These are phyloP conservation scores for Candida nonsorbophila DNA, from an alignment of 805 yeast species.

Conservation along the genomic window DNA sequence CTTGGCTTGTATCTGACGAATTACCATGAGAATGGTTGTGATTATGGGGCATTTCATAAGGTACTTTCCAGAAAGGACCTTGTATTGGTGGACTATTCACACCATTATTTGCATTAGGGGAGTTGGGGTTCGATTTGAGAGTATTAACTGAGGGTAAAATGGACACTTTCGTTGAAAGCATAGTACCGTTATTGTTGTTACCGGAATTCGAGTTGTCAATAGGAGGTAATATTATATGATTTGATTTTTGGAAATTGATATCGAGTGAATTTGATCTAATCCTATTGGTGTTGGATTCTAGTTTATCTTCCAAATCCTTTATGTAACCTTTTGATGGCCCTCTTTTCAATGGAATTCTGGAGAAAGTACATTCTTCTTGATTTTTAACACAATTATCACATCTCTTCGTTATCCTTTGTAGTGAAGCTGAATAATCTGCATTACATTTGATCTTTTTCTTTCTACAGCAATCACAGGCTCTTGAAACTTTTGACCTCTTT, in stretches of 20 bases:
- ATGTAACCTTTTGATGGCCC: slow-evolving; percentile 76
- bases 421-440: slow-evolving; percentile 44
- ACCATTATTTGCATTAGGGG: slow-evolving; percentile 3
- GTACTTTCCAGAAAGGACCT: slow-evolving; percentile 59
- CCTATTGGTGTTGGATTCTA: slow-evolving; percentile 13
- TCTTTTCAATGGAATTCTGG: slow-evolving; percentile 67
- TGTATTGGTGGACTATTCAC: slow-evolving; percentile 26
- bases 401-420: slow-evolving; percentile 42
- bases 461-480: slow-evolving; percentile 81
- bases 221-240: slow-evolving; percentile 25
- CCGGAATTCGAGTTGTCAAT: slow-evolving; percentile 7
- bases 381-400: slow-evolving; percentile 63
- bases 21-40: not conserved
- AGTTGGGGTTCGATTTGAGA: slow-evolving; percentile 2
- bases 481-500: slow-evolving; percentile 65
- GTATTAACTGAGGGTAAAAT: slow-evolving; percentile 2
- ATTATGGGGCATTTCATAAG: slow-evolving; percentile 47
- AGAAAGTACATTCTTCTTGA: slow-evolving; percentile 60
- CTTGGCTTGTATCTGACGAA: slow-evolving; percentile 34
- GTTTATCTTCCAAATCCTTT: slow-evolving; percentile 35
- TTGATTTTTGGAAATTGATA: slow-evolving; percentile 3
- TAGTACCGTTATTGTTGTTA: not conserved
- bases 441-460: slow-evolving; percentile 70
- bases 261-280: slow-evolving; percentile 6
- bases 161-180: slow-evolving; percentile 2